These are phyloP conservation scores for Drechslera avenae DNA, from an alignment of 2,329 filamentous ascomycete species.

Conservation along the genomic window DNA sequence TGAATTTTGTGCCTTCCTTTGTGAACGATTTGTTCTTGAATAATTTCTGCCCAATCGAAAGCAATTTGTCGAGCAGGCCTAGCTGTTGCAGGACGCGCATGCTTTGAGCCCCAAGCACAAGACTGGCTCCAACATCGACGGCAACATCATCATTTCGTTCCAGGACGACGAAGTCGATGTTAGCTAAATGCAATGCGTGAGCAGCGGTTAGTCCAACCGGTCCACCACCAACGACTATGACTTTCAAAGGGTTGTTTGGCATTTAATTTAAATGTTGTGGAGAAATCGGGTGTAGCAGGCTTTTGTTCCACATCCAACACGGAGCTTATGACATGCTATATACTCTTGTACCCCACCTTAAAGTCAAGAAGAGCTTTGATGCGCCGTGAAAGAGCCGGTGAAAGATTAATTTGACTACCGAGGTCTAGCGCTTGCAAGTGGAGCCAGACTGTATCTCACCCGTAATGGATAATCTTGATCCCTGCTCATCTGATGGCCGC, in stretches of 20 bases:
- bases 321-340: not conserved
- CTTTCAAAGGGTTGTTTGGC: not conserved
- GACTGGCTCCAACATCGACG: slow-evolving; percentile 1
- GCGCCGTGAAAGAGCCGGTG: not conserved
- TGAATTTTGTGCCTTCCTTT: not conserved
- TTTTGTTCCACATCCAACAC: not conserved
- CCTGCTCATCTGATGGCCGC: not conserved
- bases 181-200: not conserved
- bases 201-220: not conserved
- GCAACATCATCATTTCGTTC: not conserved
- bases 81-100: slow-evolving; percentile 5
- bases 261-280: not conserved
- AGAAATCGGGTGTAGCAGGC: not conserved
- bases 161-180: slow-evolving; percentile 1
- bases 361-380: too few species aligned
- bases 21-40: not conserved
- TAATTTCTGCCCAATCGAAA: not conserved
- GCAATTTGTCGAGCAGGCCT: not conserved
- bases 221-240: slow-evolving; percentile 1
- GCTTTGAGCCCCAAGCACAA: not conserved
- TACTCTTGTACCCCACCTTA: not conserved
- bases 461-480: not conserved
- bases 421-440: not conserved
- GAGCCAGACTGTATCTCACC: not conserved
- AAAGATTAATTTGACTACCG: not conserved